Evolutionary conservation across 2,329 filamentous ascomycete species (phyloP), one percentile per base, ranked within the genome.

Genomic region (Metarhizium robertsii): DNA sequence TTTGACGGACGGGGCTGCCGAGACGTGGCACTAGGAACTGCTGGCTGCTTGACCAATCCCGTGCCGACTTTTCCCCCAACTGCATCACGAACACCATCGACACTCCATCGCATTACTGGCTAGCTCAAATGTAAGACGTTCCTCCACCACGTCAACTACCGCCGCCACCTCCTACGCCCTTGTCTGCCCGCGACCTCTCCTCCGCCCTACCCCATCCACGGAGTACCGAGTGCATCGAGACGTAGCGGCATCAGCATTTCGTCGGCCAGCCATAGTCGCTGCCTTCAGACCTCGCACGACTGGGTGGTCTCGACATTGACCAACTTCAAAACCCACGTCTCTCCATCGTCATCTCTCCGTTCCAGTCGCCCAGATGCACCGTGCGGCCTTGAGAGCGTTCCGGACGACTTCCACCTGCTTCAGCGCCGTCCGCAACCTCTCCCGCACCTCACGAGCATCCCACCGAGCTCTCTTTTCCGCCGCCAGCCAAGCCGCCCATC

Each of bases 331-430:
- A 48, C 18, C 42, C 7, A 43, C 50, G 10, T 52, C 50, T 32
- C 20, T 29, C 18, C 50, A 36, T 46, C 42, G 36, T 8, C 38
- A 20, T 8, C 6, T 29, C 36, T 18, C 14, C 50, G 29, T n/a
- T 25, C 38, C 38, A 20, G 18, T 48, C 59, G 62, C 57, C 64
- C 75, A 75, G 75, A 92, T 92, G 88, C 86, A 86, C 82, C 86
- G 85, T 74, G 86, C 81, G 72, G 81, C 83, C 63, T 73, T 84
- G 61, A 81, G 83, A 76, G 82, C 81, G 66, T 75, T 88, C 70
- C 83, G 87, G 76, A 83, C 84, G 67, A 83, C 82, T 65, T 81
- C 84, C 65, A 81, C 81, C 64, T 81, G 83, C 72, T 81, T 85
- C 69, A 80, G 78, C 66, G 79, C 79, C 65, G 79, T 81, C 70